Conservation (phyloP, 1,139 yeast species). For the Wickerhamomyces sp. region DNA sequence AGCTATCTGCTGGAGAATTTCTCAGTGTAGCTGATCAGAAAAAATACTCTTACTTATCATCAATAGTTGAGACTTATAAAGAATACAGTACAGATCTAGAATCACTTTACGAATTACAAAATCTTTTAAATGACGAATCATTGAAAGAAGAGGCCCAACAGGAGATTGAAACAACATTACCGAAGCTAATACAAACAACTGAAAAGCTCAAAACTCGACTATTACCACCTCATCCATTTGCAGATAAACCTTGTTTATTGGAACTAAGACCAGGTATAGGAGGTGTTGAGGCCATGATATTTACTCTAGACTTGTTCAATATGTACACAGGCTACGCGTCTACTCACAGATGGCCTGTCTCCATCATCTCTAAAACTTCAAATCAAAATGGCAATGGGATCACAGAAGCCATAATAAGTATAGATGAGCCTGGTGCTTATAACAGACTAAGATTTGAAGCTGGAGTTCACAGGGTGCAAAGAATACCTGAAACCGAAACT, state of each 20-base stretch:
- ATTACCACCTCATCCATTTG: conserved; percentile 73
- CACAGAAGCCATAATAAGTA: conserved; percentile 70
- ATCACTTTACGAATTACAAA: conserved; percentile 37
- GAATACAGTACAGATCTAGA: conserved; percentile 36
- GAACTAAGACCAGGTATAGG: conserved; percentile 97
- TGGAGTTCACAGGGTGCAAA: conserved; percentile 94
- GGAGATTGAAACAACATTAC: conserved; percentile 29
- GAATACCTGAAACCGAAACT: conserved; percentile 89
- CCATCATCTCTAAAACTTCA: conserved; percentile 55
- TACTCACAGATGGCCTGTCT: conserved; percentile 60
- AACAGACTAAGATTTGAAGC: conserved; percentile 76
- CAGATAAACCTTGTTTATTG: conserved; percentile 72
- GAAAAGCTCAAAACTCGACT: conserved; percentile 50
- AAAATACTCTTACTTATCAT: conserved; percentile 49
- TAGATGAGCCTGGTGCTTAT: conserved; percentile 76
- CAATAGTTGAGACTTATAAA: conserved; percentile 47
- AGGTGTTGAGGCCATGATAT: conserved; percentile 88
- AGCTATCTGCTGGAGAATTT: conserved; percentile 38
- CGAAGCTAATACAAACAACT: conserved; percentile 31
- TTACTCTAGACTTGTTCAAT: conserved; percentile 70
- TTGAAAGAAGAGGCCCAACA: conserved; percentile 32
- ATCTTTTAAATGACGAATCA: conserved; percentile 31
- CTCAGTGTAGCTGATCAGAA: conserved; percentile 53
- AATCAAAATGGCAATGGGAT: conserved; percentile 58
- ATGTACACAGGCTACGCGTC: conserved; percentile 80